Percentiles rank a stretch among this genome's conserved stretches.
Evolutionary conservation across 176 grass and related monocot species (phyloP).

Genomic region (Ananas comosus): DNA sequence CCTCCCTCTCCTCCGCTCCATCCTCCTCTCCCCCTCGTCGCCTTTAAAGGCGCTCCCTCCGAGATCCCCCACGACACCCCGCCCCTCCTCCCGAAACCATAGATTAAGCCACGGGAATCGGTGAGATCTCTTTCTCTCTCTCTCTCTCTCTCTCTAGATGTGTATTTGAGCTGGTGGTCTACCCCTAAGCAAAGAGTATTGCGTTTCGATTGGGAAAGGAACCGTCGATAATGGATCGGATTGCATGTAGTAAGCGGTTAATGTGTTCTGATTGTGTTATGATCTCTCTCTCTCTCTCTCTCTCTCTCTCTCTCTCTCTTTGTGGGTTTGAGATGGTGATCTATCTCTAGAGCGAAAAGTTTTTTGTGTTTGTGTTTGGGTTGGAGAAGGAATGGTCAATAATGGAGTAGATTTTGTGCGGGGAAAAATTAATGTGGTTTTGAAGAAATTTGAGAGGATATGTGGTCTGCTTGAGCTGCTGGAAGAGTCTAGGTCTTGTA

Average conservation of each 20-base stretch:
- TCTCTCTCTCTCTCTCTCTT: not conserved
- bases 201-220: not conserved
- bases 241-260: too few species aligned
- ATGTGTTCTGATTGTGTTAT: not conserved
- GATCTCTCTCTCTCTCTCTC: not conserved
- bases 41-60: constrained; percentile 60
- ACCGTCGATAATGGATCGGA: not conserved
- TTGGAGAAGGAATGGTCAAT: not conserved
- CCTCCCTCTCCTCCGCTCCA: constrained; percentile 37
- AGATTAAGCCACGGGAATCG: constrained; percentile 53
- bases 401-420: too few species aligned
- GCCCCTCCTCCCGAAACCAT: constrained; percentile 30
- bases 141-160: not conserved
- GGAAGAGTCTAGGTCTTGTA: constrained; percentile 7
- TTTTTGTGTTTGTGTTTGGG: too few species aligned
- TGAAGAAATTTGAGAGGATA: not conserved
- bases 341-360: not conserved
- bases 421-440: not conserved
- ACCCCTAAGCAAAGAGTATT: not conserved
- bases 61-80: constrained; percentile 56
- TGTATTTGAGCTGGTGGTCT: not conserved
- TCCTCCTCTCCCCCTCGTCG: constrained; percentile 44
- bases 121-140: too few species aligned
- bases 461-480: constrained; percentile 13
- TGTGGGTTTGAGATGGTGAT: not conserved